Conservation (phyloP, 306 rosid genomes). For the Acacia melanoxylon region DNA sequence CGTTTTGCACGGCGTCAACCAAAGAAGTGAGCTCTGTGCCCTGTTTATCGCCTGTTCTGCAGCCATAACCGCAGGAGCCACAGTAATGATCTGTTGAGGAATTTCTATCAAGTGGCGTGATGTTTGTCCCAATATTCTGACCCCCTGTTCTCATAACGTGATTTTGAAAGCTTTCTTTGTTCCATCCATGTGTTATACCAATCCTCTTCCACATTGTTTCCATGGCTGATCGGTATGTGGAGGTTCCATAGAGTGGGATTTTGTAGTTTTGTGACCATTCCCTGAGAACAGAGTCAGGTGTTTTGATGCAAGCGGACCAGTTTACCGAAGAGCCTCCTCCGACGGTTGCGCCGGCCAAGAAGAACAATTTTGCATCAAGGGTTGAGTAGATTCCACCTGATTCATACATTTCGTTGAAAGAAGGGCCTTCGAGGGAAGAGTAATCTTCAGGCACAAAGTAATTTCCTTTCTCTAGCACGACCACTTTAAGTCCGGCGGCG, state of each 20-base stretch:
- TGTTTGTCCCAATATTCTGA: constrained; percentile 62
- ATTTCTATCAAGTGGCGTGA: constrained; percentile 65
- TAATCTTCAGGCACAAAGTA: constrained; percentile 77
- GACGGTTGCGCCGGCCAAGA: constrained; percentile 85
- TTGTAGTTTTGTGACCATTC: constrained; percentile 79
- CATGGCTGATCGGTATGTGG: constrained; percentile 72
- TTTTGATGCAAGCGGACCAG: constrained; percentile 88
- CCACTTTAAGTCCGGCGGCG: constrained; percentile 71
- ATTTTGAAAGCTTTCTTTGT: constrained; percentile 64
- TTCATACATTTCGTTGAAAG: constrained; percentile 70
- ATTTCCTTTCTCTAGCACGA: constrained; percentile 83
- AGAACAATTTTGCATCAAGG: constrained; percentile 66
- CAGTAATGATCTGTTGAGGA: constrained; percentile 74
- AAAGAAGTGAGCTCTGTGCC: constrained; percentile 49
- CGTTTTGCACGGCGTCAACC: no score
- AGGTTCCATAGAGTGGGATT: constrained; percentile 57
- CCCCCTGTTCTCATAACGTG: constrained; percentile 74
- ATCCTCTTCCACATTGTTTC: constrained; percentile 71
- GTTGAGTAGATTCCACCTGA: constrained; percentile 61
- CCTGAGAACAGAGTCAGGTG: constrained; percentile 64
- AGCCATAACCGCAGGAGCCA: constrained; percentile 59
- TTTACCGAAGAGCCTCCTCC: constrained; percentile 94
- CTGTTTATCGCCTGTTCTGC: constrained; percentile 53
- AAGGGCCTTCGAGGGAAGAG: constrained; percentile 81
- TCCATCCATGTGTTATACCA: constrained; percentile 59